Conservation (phyloP, 192 early-diverging fungal genomes). For the Paraglomus occultum region DNA sequence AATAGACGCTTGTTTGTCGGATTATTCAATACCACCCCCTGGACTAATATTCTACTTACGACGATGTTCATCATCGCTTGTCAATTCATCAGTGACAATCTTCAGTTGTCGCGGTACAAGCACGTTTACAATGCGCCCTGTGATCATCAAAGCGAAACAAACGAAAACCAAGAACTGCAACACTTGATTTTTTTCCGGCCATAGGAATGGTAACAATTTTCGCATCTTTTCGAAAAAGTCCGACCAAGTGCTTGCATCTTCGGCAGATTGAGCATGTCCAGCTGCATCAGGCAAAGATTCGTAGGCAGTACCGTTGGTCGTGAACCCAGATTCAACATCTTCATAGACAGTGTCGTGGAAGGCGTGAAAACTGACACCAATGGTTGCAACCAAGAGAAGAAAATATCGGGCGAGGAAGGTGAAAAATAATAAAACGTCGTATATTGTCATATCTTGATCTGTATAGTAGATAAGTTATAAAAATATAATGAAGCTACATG, state of each 20-base stretch:
- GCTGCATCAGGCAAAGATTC: conserved; percentile 23
- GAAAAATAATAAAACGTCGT: conserved; percentile 41
- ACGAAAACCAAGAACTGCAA: conserved; percentile 68
- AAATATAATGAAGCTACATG: neutral
- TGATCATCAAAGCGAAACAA: conserved; percentile 64
- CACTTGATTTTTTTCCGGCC: conserved; percentile 61
- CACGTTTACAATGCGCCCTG: conserved; percentile 75
- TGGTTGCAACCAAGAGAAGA: conserved; percentile 32
- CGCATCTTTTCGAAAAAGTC: conserved; percentile 55
- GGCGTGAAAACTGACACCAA: conserved; percentile 40
- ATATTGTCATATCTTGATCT: conserved; percentile 29
- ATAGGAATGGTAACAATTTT: conserved; percentile 79
- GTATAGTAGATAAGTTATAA: neutral
- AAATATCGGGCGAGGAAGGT: conserved; percentile 50
- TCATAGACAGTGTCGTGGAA: conserved; percentile 29
- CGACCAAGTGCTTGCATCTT: conserved; percentile 35
- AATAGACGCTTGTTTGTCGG: no score
- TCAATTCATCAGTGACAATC: conserved; percentile 70
- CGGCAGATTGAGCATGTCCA: conserved; percentile 32
- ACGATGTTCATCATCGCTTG: conserved; percentile 28
- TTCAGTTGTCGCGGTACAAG: conserved; percentile 85
- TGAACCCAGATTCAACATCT: conserved; percentile 27
- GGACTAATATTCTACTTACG: neutral
- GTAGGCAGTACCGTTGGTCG: conserved; percentile 8
- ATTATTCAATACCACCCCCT: no score